These are phyloP conservation scores for Oidiodendron maius DNA, from an alignment of 495 filamentous ascomycete genomes.

Conservation along the genomic window DNA sequence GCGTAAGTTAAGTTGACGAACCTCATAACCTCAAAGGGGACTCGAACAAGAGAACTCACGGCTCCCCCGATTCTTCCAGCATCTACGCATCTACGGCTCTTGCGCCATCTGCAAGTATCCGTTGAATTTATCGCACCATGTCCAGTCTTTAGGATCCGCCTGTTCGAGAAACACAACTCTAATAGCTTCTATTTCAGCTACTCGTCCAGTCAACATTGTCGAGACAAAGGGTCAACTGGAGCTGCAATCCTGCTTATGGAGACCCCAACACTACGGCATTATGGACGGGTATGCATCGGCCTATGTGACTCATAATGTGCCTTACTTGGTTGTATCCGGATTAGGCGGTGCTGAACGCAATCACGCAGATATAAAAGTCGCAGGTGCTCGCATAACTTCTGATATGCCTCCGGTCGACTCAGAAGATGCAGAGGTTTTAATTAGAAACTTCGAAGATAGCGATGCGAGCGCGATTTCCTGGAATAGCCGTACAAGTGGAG, in stretches of 20 bases:
- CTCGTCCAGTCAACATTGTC: too few species aligned
- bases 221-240: too few species aligned
- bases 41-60: too few species aligned
- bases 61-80: not conserved
- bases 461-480: conserved; percentile 60
- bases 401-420: conserved; percentile 61
- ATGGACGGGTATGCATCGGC: conserved; percentile 87
- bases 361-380: conserved; percentile 52
- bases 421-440: conserved; percentile 57
- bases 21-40: too few species aligned
- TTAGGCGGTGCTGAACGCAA: conserved; percentile 35
- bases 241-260: conserved; percentile 16
- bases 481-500: conserved; percentile 41
- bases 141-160: not conserved
- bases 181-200: too few species aligned
- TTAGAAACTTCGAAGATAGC: conserved; percentile 58
- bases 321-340: conserved; percentile 73
- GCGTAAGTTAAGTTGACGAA: too few species aligned
- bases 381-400: conserved; percentile 55
- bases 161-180: too few species aligned
- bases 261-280: conserved; percentile 13
- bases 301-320: conserved; percentile 77
- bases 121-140: not conserved
- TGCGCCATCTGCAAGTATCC: not conserved
- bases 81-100: not conserved